Conservation (phyloP, 306 rosid genomes). For the Mimosa bimucronata region DNA sequence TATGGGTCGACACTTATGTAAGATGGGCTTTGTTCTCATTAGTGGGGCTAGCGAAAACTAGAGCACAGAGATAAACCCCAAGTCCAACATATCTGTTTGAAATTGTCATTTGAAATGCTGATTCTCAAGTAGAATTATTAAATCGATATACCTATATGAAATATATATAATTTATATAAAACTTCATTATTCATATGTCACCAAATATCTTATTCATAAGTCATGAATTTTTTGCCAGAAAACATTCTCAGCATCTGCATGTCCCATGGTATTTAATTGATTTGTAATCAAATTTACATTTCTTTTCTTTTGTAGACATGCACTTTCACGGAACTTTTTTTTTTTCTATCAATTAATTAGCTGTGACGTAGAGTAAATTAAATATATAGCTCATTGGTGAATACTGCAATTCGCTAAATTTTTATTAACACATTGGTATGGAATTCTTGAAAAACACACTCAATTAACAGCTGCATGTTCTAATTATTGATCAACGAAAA, state of each 20-base stretch:
- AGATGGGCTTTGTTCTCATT: background rate
- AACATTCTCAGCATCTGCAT: background rate
- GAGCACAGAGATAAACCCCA: no score
- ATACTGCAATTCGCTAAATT: background rate
- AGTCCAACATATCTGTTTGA: background rate
- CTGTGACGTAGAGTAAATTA: no score
- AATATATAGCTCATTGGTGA: no score
- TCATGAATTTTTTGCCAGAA: background rate
- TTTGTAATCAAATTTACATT: no score
- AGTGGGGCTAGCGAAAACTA: background rate
- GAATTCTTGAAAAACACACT: background rate
- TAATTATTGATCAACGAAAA: no score
- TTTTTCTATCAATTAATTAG: no score
- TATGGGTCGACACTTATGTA: background rate
- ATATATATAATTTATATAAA: no score
- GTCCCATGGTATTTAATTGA: background rate
- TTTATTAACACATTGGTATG: background rate
- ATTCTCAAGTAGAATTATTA: background rate
- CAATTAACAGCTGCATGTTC: no score
- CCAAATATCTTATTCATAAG: background rate
- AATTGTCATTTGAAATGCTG: background rate
- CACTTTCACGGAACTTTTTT: no score
- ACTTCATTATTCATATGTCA: no score
- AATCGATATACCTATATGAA: background rate
- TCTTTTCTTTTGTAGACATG: no score